Evolutionary conservation across 1,284 basidiomycete genomes (phyloP), one percentile per base, ranked within the genome.

Genomic region (Rhodotorula sp.): DNA sequence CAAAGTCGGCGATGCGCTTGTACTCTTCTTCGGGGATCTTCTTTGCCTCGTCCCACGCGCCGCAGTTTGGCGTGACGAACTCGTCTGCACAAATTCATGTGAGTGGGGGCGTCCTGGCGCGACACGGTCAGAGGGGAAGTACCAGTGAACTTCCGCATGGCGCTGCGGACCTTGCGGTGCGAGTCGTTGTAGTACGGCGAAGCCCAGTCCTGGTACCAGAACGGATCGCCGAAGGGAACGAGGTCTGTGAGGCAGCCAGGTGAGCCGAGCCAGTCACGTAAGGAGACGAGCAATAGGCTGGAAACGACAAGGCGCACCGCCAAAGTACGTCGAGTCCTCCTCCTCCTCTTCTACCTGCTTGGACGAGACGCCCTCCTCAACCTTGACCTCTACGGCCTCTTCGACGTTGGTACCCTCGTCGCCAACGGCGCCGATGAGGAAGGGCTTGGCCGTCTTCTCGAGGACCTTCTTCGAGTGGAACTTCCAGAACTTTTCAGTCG

Each of bases 161-260:
- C 82, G 23, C 75, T 68, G 71, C 82, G 80, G 48, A 83, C 74
- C 48, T 77, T 77, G 60, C 77, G 78, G 77, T 83, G 82, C 63
- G 79, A 80, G 55, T 81, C 80, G 58, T 79, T 81, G 80, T 80
- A 83, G 78, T 83, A 83, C 21, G 82, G 82, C 44, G 76, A 79
- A 69, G 77, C 80, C 79, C 72, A 78, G 77, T 78, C 81, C 78
- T 67, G 81, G 80, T 46, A 82, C 80, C 69, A 79, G 68, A 64
- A 79, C 3, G 79, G 76, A 55, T 79, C 79, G 45, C 66, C 61
- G 62, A 67, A 67, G 17, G 68, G 68, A 0, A 66, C 68, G n/a
- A 70, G 45, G n/a, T 64, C 62, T 64, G 45, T 13, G 10, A 16
- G 9, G 42, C 42, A 58, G 42, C 10, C 23, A 42, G 42, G 21